These are phyloP conservation scores for Onygenales sp. DNA, from an alignment of 2,329 filamentous ascomycete species.

Conservation along the genomic window DNA sequence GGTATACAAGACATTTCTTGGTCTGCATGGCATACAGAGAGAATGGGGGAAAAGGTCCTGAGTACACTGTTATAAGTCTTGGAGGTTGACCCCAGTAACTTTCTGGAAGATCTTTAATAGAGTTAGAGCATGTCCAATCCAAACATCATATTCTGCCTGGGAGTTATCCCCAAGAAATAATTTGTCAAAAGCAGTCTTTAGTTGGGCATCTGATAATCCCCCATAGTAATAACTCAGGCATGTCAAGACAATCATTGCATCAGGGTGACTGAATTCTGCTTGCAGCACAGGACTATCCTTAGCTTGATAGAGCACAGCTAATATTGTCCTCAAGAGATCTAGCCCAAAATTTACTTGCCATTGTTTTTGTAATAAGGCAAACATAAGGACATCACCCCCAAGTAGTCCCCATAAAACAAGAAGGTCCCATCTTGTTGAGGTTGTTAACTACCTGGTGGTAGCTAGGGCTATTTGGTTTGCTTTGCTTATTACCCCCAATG, in stretches of 20 bases:
- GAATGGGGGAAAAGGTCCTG: too few relatives aligned
- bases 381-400: conserved; percentile 41
- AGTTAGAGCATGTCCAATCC: accelerated
- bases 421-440: conserved; percentile 25
- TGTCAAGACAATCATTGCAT: conserved; percentile 48
- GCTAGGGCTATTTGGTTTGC: too few relatives aligned
- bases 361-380: conserved; percentile 36
- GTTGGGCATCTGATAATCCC: too few relatives aligned
- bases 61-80: too few relatives aligned
- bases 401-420: conserved; percentile 40
- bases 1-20: too few relatives aligned
- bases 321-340: conserved; percentile 42
- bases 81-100: too few relatives aligned
- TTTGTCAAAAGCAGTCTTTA: too few relatives aligned
- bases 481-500: too few relatives aligned
- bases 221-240: conserved; percentile 45
- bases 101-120: too few relatives aligned
- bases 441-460: conserved; percentile 14
- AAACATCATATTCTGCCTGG: too few relatives aligned
- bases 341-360: conserved; percentile 59
- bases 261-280: conserved; percentile 55
- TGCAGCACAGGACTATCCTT: conserved; percentile 48
- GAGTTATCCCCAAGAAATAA: too few relatives aligned
- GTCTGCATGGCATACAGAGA: too few relatives aligned
- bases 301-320: conserved; percentile 51